Evolutionary conservation across 169 alveolate species (phyloP), one percentile per base, ranked within the genome.

Genomic region (Babesia ovis): DNA sequence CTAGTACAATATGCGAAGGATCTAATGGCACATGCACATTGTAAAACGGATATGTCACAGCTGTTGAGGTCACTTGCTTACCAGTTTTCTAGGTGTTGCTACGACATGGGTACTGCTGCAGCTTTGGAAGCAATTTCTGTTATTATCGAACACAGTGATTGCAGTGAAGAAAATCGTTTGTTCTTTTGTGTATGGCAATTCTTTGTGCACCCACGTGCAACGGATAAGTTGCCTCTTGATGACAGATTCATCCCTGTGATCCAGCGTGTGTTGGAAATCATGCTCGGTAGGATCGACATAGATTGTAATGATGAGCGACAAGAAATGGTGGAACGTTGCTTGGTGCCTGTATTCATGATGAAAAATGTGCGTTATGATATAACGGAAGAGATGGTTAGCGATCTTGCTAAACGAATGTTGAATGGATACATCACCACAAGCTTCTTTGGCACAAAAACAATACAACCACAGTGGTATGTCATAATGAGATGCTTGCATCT

Each of bases 241-340:
- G 35, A 41, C 22, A 23, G 61, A 12, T 77, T 77, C 66, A 59
- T 14, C 5, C 22, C 53, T 31, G 37, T 48, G 9, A 20, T 77
- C 57, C 32, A 14, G 29, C 60, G 54, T 31, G 11, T 77, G 0
- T 37, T 69, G 57, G 69, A 58, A 27, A 46, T 64, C n/a, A 56
- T 79, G n/a, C n/a, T 53, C 3, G 35, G 55, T 23, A 14, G 39
- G 43, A 43, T 42, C n/a, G 87, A 79, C 18, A 53, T 66, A 31
- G 83, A 70, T 39, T 20, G n/a, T 48, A 5, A 31, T 22, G n/a
- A n/a, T 5, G 76, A 41, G 42, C 4, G 14, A 9, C 32, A 34
- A 16, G 72, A 79, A 12, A 81, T 23, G 22, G 9, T 79, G 32
- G 75, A 79, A 60, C 56, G 81, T 11, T 69, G 83, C 41, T 48